Evolutionary conservation across 345 rosid species (phyloP).

Genomic region (Syzygium aromaticum): DNA sequence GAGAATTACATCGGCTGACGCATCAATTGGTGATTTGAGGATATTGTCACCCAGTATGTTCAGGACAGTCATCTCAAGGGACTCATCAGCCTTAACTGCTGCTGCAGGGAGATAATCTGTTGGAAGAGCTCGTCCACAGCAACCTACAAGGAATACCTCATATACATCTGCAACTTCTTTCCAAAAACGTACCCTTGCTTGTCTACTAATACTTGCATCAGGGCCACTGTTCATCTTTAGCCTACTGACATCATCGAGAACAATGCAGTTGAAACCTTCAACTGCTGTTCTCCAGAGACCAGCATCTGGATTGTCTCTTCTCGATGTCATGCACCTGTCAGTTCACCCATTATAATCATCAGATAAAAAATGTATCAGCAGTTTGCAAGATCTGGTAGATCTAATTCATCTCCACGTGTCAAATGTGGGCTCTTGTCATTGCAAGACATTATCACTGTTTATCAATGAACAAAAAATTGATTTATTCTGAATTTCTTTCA

Average conservation of each 20-base stretch:
- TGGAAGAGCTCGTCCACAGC: constrained; percentile 93
- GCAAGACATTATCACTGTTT: not conserved
- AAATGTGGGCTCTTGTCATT: not conserved
- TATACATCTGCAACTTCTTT: constrained; percentile 94
- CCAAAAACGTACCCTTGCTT: constrained; percentile 76
- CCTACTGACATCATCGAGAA: constrained; percentile 54
- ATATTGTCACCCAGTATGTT: constrained; percentile 68
- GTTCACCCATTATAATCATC: not conserved
- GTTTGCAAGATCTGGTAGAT: not conserved
- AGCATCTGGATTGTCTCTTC: constrained; percentile 94
- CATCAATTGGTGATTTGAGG: constrained; percentile 70
- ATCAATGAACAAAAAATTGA: not conserved
- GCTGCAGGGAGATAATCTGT: constrained; percentile 57
- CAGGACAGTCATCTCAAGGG: constrained; percentile 76
- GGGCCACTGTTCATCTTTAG: constrained; percentile 20
- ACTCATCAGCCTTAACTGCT: constrained; percentile 57
- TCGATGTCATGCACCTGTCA: constrained; percentile 80
- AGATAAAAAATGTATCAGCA: not conserved
- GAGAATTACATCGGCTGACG: constrained; percentile 62
- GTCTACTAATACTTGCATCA: constrained; percentile 46
- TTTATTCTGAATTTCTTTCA: not conserved
- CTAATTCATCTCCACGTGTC: not conserved
- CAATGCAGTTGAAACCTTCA: constrained; percentile 78
- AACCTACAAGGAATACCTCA: constrained; percentile 87
- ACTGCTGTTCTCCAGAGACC: constrained; percentile 90